Conservation (phyloP, 176 grass and related monocot species). For the Neostapfia colusana region DNA sequence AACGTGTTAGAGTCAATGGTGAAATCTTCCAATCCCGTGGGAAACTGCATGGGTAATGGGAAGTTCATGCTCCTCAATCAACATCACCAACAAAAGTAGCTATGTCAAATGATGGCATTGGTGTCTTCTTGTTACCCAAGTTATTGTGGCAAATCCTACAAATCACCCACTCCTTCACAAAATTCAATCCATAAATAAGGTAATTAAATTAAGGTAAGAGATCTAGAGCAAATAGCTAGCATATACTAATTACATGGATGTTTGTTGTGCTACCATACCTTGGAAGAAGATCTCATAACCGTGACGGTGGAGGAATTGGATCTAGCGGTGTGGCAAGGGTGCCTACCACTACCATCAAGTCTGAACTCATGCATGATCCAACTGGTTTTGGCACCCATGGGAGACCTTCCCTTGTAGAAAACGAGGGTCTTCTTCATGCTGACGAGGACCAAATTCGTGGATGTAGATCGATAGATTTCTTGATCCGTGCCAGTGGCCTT, state of each 20-base stretch:
- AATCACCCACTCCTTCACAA: constrained; percentile 55
- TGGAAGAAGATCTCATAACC: not conserved
- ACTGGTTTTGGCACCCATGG: constrained; percentile 44
- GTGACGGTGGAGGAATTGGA: not conserved
- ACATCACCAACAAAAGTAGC: rapidly evolving
- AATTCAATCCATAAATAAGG: not conserved
- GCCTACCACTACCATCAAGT: constrained; percentile 13
- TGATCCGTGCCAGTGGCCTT: constrained; percentile 63
- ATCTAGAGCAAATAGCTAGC: not conserved
- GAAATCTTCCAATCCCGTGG: not conserved
- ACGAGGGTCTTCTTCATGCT: constrained; percentile 70
- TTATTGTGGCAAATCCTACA: constrained; percentile 61
- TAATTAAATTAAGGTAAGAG: not conserved
- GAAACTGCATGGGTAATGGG: not conserved
- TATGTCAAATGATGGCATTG: not conserved
- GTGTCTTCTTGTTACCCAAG: constrained; percentile 26
- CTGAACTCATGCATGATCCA: constrained; percentile 69
- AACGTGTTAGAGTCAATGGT: not conserved
- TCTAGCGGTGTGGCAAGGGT: too few relatives aligned
- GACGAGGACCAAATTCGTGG: not conserved
- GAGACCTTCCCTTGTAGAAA: constrained; percentile 61
- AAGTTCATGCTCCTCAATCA: not conserved
- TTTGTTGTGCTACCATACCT: not conserved
- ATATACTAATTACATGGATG: not conserved
- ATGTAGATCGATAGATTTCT: constrained; percentile 7